Base-by-base conservation (phyloP, 805 yeast genomes). In the Nakazawaea molendinolei region DNA sequence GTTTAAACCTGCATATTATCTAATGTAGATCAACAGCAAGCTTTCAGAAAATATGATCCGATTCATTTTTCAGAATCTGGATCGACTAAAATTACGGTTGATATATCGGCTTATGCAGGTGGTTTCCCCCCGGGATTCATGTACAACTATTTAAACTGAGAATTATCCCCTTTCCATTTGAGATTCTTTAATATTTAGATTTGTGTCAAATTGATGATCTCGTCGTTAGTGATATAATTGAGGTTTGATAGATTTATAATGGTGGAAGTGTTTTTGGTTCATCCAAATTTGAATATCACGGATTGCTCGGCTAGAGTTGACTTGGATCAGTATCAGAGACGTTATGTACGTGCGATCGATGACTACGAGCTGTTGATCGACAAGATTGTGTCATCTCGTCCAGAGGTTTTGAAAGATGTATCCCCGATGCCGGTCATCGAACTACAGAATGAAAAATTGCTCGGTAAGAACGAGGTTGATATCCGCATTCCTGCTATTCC, bases 211-310 rank as follows among this genome's bases (percentile, higher is more conserved):
- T 28, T n/a, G n/a, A 28, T 23, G 33, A 34, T 18, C 28, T 15
- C 38, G 37, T 34, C 27, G 16, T 34, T 27, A 19, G 27, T 19
- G n/a, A 24, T 13, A 17, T 15, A 27, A n/a, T n/a, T 8, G 23
- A 22, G 10, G 8, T 8, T 10, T 29, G 23, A 19, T 19, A 17
- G 19, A 12, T 29, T 12, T 13, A 29, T 9, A 15, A 38, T 38
- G 41, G 34, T 33, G 18, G 34, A 38, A 29, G 34, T 38, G 5
- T 38, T 28, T 25, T 23, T 24, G 8, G 41, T 38, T 9, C 37
- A 38, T 21, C 37, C 41, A 5, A 29, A 38, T 28, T 30, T 38
- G 24, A 20, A 29, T 13, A 22, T 38, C n/a, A 33, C 37, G 10
- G 33, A 38, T 23, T 32, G 33, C 8, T 6, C 27, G 18, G 33